Evolutionary conservation across 257 asterid genomes (phyloP).

Genomic region (Solanum lycopersicoides): DNA sequence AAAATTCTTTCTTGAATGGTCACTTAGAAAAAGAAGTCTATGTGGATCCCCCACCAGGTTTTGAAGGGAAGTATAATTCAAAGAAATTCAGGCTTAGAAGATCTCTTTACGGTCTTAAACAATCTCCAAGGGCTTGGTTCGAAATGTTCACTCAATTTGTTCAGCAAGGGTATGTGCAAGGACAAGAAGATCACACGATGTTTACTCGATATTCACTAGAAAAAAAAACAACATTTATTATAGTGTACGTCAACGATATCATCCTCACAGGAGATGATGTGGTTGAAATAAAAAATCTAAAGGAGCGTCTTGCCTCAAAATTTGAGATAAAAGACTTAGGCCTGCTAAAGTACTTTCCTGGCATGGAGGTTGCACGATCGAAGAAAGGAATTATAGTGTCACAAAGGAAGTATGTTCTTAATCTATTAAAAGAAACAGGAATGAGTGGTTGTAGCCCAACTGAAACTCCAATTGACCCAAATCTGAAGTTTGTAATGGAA

Average conservation of each 20-base stretch:
- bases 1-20: neutral
- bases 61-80: no score
- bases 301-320: neutral
- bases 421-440: neutral
- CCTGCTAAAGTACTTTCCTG: neutral
- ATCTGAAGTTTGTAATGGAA: neutral
- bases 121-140: no score
- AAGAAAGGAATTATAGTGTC: neutral
- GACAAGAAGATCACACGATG: neutral
- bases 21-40: neutral
- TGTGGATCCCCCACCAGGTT: no score
- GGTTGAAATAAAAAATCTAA: neutral
- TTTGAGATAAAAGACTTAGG: neutral
- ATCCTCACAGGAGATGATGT: neutral
- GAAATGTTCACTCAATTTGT: no score
- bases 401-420: neutral
- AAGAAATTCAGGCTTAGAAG: no score
- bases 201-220: neutral
- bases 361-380: neutral
- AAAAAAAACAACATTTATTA: neutral
- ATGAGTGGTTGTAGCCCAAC: neutral
- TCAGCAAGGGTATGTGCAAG: neutral
- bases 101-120: no score
- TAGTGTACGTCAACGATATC: neutral
- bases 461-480: neutral